Conservation (phyloP, 2,329 filamentous ascomycete species). For the Pochonia chlamydosporia region DNA sequence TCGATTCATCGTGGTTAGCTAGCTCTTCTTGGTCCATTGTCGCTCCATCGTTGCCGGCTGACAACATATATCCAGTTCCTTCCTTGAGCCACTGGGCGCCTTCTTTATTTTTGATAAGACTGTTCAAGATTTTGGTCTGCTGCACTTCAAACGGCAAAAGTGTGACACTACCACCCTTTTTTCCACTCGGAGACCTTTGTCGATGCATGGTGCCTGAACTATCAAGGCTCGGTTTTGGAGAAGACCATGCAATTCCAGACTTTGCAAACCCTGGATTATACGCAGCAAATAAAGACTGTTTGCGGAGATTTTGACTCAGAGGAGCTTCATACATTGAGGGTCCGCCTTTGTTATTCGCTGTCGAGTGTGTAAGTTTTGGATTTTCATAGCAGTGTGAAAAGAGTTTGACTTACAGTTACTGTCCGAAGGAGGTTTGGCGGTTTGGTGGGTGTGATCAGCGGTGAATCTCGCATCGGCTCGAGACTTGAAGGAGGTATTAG, state of each 20-base stretch:
- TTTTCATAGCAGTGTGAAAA: not conserved
- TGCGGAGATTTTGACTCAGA: not conserved
- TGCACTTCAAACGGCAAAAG: slow-evolving; percentile 34
- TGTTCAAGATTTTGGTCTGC: slow-evolving; percentile 31
- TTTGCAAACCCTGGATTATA: slow-evolving; percentile 10
- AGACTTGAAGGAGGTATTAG: slow-evolving; percentile 4
- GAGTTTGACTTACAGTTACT: not conserved
- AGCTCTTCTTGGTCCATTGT: slow-evolving; percentile 12
- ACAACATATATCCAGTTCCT: slow-evolving; percentile 6
- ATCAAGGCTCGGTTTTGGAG: slow-evolving; percentile 4
- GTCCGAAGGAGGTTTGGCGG: not conserved
- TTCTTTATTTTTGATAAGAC: slow-evolving; percentile 28
- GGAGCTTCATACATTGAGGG: slow-evolving; percentile 42
- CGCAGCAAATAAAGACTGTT: slow-evolving; percentile 7
- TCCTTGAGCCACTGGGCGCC: slow-evolving; percentile 10
- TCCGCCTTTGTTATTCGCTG: slow-evolving; percentile 16
- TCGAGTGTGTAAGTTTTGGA: not conserved
- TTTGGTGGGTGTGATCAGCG: not conserved
- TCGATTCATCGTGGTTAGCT: slow-evolving; percentile 24
- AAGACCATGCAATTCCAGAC: slow-evolving; percentile 1
- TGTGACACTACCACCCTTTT: slow-evolving; percentile 14
- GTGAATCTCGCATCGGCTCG: slow-evolving; percentile 5
- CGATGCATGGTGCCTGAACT: slow-evolving; percentile 6
- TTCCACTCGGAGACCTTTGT: slow-evolving; percentile 26
- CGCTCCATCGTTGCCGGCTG: not conserved